Percentiles rank a stretch among this genome's conserved stretches.
Evolutionary conservation across 768 basidiomycete species (phyloP).

Genomic region (Candolleomyces aberdarensis): DNA sequence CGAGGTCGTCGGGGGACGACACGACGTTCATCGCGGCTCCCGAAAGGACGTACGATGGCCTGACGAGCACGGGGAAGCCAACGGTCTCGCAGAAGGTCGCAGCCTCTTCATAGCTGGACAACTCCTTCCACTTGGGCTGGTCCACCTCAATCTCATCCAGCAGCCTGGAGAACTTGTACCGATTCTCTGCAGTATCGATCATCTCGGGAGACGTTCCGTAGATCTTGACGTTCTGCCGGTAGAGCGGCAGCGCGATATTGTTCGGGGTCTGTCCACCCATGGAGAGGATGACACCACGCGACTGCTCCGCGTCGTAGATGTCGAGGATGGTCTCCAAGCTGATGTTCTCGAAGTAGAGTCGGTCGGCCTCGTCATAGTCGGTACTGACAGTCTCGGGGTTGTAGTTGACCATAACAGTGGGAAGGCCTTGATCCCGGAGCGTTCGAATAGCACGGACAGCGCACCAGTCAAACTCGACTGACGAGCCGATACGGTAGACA

Average conservation of each 20-base stretch:
- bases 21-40: conserved; percentile 99
- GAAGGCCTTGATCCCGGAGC: conserved; percentile 88
- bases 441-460: conserved; percentile 97
- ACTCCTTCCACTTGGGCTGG: conserved; percentile 96
- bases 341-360: conserved; percentile 99
- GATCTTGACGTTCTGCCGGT: conserved; percentile 97
- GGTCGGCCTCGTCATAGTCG: conserved; percentile 98
- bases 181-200: conserved; percentile 99
- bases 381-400: conserved; percentile 99
- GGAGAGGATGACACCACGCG: conserved; percentile 89
- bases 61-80: conserved; percentile 92
- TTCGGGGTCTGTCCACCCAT: conserved; percentile 99
- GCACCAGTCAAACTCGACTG: conserved; percentile 99
- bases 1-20: conserved; percentile 86
- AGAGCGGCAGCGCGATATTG: conserved; percentile 94
- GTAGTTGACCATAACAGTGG: conserved; percentile 99
- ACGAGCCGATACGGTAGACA: conserved; percentile 97
- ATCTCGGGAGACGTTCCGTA: conserved; percentile 99
- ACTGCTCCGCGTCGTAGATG: conserved; percentile 89
- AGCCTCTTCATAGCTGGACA: conserved; percentile 88
- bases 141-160: conserved; percentile 98
- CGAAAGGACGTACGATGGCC: conserved; percentile 98
- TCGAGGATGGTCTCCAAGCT: conserved; percentile 94
- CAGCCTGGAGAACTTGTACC: conserved; percentile 98
- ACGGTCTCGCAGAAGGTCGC: conserved; percentile 87